Base-by-base conservation (phyloP, 495 filamentous ascomycete genomes). In the Aspergillus hancockii region DNA sequence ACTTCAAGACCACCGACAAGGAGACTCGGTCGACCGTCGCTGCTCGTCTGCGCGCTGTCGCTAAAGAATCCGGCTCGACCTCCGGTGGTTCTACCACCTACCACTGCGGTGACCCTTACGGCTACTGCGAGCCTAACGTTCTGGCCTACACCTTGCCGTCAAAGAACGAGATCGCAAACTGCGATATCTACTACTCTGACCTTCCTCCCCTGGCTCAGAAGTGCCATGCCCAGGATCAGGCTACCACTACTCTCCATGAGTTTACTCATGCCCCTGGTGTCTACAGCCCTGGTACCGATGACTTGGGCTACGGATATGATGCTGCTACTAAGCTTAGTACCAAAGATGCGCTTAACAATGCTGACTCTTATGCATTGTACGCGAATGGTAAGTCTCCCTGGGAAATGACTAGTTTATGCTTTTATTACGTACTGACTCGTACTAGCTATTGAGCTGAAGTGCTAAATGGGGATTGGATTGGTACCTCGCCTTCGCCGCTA, bases 321-420 rank as follows among this genome's bases (percentile, higher is more conserved):
- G 82, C 81, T 36, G 68, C 77, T 1, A 78, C 64, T 1, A 54
- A 66, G 13, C 67, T 88, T 23, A 72, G 64, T 5, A 70, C 72
- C 0, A 54, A 63, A 10, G 61, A 80, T 47, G 85, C 84, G 30
- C 59, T 88, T 22, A 64, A 71, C 56, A 87, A 89, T 63, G 86
- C 86, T 21, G 86, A 88, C 67, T 79, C 82, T 0, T 88, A 85
- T 62, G 78, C 86, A 0, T 68, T 88, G 23, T 88, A 83, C 65
- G 80, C 85, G 22, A 85, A 86, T 60, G 78, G 78, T 80, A 18
- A 47, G 54, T 49, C 21, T 14, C 19, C 25, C 25, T 28, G n/a
- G n/a, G n/a, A n/a, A n/a, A n/a, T 28, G 25, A 28, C 25, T 3
- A 28, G 3, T 28, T 28, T 28, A 28, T 28, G n/a, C 25, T 28